These are phyloP conservation scores for Candida peoriensis DNA, from an alignment of 805 yeast species.

Conservation along the genomic window DNA sequence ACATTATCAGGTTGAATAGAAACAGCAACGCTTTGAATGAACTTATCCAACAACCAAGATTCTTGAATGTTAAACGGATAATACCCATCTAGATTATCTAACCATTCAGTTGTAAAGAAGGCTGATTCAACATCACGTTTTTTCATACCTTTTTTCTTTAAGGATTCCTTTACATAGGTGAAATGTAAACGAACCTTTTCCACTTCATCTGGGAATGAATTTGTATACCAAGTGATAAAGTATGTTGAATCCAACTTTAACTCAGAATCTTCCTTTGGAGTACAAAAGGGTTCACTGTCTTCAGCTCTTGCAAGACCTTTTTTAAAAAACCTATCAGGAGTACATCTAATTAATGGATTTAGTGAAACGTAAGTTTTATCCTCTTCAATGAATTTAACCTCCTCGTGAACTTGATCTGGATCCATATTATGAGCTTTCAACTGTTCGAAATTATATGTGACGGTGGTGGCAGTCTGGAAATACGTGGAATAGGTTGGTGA, in stretches of 20 bases:
- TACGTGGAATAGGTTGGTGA: conserved; percentile 72
- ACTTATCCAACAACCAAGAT: conserved; percentile 58
- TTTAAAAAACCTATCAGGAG: conserved; percentile 66
- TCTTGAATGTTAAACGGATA: conserved; percentile 55
- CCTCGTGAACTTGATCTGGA: conserved; percentile 51
- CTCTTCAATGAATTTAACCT: conserved; percentile 54
- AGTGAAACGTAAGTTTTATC: conserved; percentile 67
- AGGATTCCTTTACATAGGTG: conserved; percentile 55
- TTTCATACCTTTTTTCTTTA: conserved; percentile 53
- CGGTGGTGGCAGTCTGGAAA: conserved; percentile 65
- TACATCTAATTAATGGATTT: conserved; percentile 80
- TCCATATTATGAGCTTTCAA: conserved; percentile 71
- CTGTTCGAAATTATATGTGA: conserved; percentile 51
- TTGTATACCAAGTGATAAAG: conserved; percentile 78
- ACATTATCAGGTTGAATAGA: conserved; percentile 71
- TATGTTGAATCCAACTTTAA: conserved; percentile 59
- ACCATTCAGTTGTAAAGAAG: conserved; percentile 72
- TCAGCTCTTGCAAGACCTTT: conserved; percentile 56
- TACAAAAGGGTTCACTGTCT: conserved; percentile 76
- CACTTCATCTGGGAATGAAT: conserved; percentile 51
- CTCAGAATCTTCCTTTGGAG: conserved; percentile 60
- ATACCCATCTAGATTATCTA: conserved; percentile 55
- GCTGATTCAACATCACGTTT: conserved; percentile 38
- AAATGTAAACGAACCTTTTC: conserved; percentile 62
- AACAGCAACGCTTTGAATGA: conserved; percentile 51